Conservation (phyloP, 2,329 filamentous ascomycete genomes). For the Ramularia endophylla region DNA sequence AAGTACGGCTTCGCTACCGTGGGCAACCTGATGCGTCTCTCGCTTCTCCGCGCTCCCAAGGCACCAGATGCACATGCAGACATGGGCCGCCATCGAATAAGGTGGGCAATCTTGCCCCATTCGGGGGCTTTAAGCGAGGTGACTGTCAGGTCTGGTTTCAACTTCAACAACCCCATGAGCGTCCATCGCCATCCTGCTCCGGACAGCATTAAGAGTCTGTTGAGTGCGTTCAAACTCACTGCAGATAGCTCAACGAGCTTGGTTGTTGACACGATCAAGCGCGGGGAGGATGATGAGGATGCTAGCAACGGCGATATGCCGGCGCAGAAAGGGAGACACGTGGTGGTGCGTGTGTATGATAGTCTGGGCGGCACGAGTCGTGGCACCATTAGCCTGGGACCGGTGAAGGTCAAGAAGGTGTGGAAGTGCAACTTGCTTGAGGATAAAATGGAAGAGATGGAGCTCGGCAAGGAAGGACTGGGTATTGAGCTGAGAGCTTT, state of each 20-base stretch:
- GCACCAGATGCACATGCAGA: conserved; percentile 90
- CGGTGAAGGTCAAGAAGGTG: conserved; percentile 66
- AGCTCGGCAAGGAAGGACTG: conserved; percentile 38
- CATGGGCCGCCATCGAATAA: conserved; percentile 77
- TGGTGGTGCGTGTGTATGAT: conserved; percentile 84
- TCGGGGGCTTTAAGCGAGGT: conserved; percentile 61
- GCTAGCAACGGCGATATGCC: conserved; percentile 52
- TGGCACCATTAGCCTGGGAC: conserved; percentile 60
- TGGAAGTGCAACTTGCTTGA: conserved; percentile 84
- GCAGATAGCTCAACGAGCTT: conserved; percentile 38
- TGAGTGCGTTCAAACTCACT: conserved; percentile 60
- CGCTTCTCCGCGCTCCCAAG: conserved; percentile 79
- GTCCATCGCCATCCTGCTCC: conserved; percentile 40
- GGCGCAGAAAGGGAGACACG: conserved; percentile 58
- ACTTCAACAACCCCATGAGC: conserved; percentile 80
- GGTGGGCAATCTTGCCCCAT: conserved; percentile 88
- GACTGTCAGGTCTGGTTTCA: conserved; percentile 77
- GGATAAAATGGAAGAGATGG: conserved; percentile 68
- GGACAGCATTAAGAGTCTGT: conserved; percentile 24
- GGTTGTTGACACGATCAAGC: conserved; percentile 84
- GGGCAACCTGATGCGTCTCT: conserved; percentile 84
- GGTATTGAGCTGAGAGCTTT: conserved; percentile 35
- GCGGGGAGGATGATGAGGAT: conserved; percentile 57
- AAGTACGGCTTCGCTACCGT: conserved; percentile 94
- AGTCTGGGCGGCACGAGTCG: conserved; percentile 74